Conservation (phyloP, 441 rosid species). For the Aquilaria agallochum region DNA sequence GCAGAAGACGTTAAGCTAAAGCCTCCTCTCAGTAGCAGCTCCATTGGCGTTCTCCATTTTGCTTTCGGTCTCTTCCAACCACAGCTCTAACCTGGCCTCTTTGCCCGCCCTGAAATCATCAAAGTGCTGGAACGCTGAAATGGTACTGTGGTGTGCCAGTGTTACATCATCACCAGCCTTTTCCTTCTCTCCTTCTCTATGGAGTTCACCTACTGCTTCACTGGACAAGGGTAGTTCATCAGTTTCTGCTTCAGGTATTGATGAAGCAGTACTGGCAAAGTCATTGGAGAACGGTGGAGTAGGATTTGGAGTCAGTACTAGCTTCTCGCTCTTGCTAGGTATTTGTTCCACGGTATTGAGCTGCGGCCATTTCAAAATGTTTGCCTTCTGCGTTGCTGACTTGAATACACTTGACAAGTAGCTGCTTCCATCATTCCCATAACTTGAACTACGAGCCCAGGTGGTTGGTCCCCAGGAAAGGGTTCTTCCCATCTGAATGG, state of each 20-base stretch:
- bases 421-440: constrained; percentile 32
- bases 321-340: constrained; percentile 20
- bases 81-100: constrained; percentile 79
- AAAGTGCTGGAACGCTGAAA: constrained; percentile 31
- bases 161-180: constrained; percentile 19
- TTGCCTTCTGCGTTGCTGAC: constrained; percentile 74
- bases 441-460: constrained; percentile 40
- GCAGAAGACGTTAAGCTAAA: not conserved
- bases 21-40: constrained; percentile 11
- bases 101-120: constrained; percentile 74
- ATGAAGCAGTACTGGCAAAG: constrained; percentile 39
- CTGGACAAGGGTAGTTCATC: constrained; percentile 55
- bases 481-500: constrained; percentile 41
- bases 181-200: constrained; percentile 18
- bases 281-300: constrained; percentile 28
- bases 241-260: constrained; percentile 35
- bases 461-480: constrained; percentile 44
- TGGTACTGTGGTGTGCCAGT: constrained; percentile 4
- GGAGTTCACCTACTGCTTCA: constrained; percentile 33
- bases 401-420: constrained; percentile 66
- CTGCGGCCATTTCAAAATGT: constrained; percentile 69
- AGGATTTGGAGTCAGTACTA: constrained; percentile 8
- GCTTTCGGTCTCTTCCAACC: constrained; percentile 60
- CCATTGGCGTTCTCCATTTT: constrained; percentile 22
- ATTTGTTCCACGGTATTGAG: constrained; percentile 45